Evolutionary conservation across 306 rosid species (phyloP), one percentile per base, ranked within the genome.

Genomic region (Citrullus colocynthis): DNA sequence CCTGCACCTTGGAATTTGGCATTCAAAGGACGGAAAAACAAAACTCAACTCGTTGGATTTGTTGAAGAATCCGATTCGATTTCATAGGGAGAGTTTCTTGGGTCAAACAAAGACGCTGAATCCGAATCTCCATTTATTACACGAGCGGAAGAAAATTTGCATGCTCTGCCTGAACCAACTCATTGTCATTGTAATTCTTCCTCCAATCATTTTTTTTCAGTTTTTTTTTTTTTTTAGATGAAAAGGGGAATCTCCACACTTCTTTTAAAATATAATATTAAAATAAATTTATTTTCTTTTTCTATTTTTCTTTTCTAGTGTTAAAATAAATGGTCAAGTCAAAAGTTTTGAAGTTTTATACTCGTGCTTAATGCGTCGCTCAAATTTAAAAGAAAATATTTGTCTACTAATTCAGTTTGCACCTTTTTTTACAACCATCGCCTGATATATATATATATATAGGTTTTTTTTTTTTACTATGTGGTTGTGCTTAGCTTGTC

Each of bases 81-180:
- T 48, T 24, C 0, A 6, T 5, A 20, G 75, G 56, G 56, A 69
- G 28, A 39, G 28, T 15, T 55, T 7, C 6, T 3, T 37, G 0
- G 78, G 82, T 57, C 70, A 79, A 70, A 58, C 8, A 70, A 13
- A 28, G 55, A 36, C 37, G 51, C 70, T 42, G 57, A 70, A 44
- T 6, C 41, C 9, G 39, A 70, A 21, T n/a, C 76, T 48, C 57
- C 57, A 70, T 70, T 70, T 37, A 70, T 70, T 6, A 4, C 12
- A 21, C 56, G 57, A 67, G 75, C 0, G 57, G 56, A 42, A 2
- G 4, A 32, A 41, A 9, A 24, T 0, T 21, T 24, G 75, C 56
- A 44, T 70, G 75, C 56, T 42, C 56, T 70, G n/a, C 15, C 37
- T 9, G 3, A 5, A 34, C 34, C 56, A 69, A 69, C 37, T 69